phyloP scores from a whole-genome alignment of 1,284 basidiomycete genomes.

The Pyrrhoderma noxium region DNA sequence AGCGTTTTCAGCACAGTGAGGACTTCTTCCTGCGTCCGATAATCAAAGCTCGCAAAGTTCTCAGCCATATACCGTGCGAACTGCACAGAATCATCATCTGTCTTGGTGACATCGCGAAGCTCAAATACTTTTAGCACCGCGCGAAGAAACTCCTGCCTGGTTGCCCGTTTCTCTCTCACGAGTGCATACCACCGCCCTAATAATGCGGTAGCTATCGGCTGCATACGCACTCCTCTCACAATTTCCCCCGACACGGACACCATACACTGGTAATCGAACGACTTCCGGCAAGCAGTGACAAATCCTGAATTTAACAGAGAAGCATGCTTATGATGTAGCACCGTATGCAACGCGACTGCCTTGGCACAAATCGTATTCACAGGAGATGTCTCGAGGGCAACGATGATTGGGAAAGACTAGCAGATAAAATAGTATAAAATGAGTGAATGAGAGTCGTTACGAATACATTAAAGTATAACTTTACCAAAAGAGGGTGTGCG shows the following conservation, averaged over 20 bases:
- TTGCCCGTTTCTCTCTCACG: conserved; percentile 80
- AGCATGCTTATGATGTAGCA: conserved; percentile 84
- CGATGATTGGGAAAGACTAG: conserved; percentile 86
- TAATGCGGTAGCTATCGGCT: conserved; percentile 58
- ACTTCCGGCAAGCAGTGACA: conserved; percentile 67
- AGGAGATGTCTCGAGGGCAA: conserved; percentile 86
- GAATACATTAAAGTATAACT: conserved; percentile 16
- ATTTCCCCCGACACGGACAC: conserved; percentile 30
- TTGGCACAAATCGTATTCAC: conserved; percentile 55
- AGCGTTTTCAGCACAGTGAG: conserved; percentile 79
- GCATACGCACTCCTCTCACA: conserved; percentile 53
- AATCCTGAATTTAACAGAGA: conserved; percentile 85
- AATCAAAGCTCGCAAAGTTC: conserved; percentile 87
- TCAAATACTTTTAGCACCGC: conserved; percentile 79
- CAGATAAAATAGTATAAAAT: conserved; percentile 6
- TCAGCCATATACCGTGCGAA: conserved; percentile 91
- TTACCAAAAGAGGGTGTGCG: conserved; percentile 85
- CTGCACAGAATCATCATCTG: conserved; percentile 61
- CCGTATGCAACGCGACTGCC: conserved; percentile 75
- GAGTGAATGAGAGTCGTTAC: neutral
- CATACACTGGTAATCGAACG: conserved; percentile 79
- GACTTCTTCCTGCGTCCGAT: conserved; percentile 91
- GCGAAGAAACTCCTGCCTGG: conserved; percentile 82
- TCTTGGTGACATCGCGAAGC: conserved; percentile 41
- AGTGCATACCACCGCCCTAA: conserved; percentile 88